phyloP scores from a whole-genome alignment of 202 grass and related monocot species.

The Musa balbisiana region DNA sequence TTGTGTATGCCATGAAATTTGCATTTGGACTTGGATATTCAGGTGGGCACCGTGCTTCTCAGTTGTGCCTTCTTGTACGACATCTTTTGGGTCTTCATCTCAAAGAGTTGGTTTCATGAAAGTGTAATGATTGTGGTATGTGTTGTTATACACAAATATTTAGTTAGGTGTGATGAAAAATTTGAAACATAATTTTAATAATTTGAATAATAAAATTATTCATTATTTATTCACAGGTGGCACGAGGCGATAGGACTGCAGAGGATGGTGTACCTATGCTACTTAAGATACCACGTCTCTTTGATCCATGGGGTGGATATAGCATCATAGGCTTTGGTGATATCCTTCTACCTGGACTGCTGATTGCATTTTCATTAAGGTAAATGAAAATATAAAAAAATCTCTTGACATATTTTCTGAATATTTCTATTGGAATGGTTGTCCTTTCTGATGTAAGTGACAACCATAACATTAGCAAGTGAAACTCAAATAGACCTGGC shows the following conservation, averaged over 20 bases:
- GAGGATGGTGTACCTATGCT: slow-evolving; percentile 99
- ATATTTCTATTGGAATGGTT: background rate
- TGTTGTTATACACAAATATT: slow-evolving; percentile 18
- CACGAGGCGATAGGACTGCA: slow-evolving; percentile 87
- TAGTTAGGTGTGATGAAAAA: background rate
- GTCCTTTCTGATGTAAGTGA: background rate
- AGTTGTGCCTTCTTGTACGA: slow-evolving; percentile 95
- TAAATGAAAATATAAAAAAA: slow-evolving; percentile 7
- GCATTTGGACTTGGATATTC: slow-evolving; percentile 3
- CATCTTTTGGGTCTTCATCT: slow-evolving; percentile 98
- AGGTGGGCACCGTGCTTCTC: slow-evolving; percentile 87
- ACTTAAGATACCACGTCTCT: slow-evolving; percentile 89
- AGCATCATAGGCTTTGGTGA: slow-evolving; percentile 98
- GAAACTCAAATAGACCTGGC: background rate
- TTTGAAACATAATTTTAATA: slow-evolving; percentile 6
- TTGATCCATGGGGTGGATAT: slow-evolving; percentile 98
- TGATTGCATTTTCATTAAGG: slow-evolving; percentile 95
- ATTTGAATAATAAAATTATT: slow-evolving; percentile 12
- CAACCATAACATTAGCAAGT: no score
- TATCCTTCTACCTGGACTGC: slow-evolving; percentile 91
- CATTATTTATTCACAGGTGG: slow-evolving; percentile 47
- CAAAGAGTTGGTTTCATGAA: slow-evolving; percentile 94
- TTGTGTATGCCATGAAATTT: background rate
- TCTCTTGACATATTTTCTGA: background rate
- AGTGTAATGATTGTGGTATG: slow-evolving; percentile 99